Evolutionary conservation across 2,329 filamentous ascomycete species (phyloP), one percentile per base, ranked within the genome.

Genomic region (Emergomyces orientalis): DNA sequence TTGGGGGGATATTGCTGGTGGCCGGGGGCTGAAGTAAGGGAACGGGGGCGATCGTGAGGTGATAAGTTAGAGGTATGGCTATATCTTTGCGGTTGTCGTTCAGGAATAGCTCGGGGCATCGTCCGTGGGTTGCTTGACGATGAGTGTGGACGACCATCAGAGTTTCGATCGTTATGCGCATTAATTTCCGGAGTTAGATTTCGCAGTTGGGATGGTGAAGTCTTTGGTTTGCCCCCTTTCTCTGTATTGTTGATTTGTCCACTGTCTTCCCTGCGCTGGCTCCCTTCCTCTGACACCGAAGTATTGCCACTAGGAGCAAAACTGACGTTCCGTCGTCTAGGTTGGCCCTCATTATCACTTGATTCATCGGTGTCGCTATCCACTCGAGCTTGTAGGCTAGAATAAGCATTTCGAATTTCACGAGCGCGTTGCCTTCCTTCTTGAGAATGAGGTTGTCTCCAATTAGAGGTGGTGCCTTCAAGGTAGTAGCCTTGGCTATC

Each of bases 361-460:
- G 64, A 51, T 27, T 66, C 63, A 65, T 72, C 74, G 7, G 69
- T 63, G 34, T 76, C 75, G 52, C 70, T 76, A 62, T 73, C 72
- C 14, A 75, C 73, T 22, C 67, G 71, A n/a, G 75, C 71, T 63
- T 76, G 75, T 60, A 72, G 74, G 19, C 63, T 65, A 7, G 71
- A 71, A 61, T 75, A 76, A 58, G 69, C 60, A 30, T 70, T 71
- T n/a, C 72, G 70, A 59, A 70, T 59, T 30, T 69, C 65, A 27
- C 70, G 65, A 30, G 72, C 72, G 41, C 71, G 70, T n/a, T 69
- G 65, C 43, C 71, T 69, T n/a, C 74, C 74, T 63, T 72, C 69
- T 45, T 74, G 73, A 7, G 73, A 76, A 58, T 76, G 73, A 27
- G 73, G 75, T 43, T 72, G 68, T 62, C 73, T 68, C 73, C 73